Conservation (phyloP, 805 yeast genomes). For the Nakazawaea sp. region DNA sequence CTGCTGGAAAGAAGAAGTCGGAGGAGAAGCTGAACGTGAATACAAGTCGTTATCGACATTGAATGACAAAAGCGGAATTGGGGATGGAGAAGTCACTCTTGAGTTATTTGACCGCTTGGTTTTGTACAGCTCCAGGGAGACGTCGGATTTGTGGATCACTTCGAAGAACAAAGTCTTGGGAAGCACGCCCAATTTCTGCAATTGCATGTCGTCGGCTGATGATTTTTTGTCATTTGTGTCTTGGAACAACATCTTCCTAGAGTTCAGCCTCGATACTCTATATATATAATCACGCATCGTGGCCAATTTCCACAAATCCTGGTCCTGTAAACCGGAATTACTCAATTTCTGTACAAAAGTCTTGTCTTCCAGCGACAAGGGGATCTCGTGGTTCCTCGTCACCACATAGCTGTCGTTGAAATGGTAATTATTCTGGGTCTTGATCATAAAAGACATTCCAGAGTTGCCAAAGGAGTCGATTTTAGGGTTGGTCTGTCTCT, state of each 20-base stretch:
- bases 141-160: slow-evolving; percentile 21
- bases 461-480: slow-evolving; percentile 40
- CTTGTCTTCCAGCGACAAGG: slow-evolving; percentile 58
- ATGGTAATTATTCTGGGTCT: slow-evolving; percentile 14
- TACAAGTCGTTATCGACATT: not conserved
- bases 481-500: slow-evolving; percentile 25
- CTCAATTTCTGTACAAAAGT: slow-evolving; percentile 68
- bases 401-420: slow-evolving; percentile 14
- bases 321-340: slow-evolving; percentile 65
- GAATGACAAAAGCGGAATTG: not conserved
- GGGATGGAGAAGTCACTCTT: not conserved
- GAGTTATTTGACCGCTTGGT: not conserved
- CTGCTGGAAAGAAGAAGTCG: not conserved
- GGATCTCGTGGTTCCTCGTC: slow-evolving; percentile 35
- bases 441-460: slow-evolving; percentile 25
- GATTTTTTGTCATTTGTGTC: slow-evolving; percentile 4
- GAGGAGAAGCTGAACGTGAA: not conserved
- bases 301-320: slow-evolving; percentile 79
- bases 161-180: slow-evolving; percentile 51
- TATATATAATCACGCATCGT: slow-evolving; percentile 61
- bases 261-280: slow-evolving; percentile 39
- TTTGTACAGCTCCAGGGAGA: not conserved
- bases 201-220: slow-evolving; percentile 11
- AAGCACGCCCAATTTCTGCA: slow-evolving; percentile 28
- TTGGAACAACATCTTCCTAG: slow-evolving; percentile 27